phyloP scores from a whole-genome alignment of 2,329 filamentous ascomycete species.

The Apiospora sp. region DNA sequence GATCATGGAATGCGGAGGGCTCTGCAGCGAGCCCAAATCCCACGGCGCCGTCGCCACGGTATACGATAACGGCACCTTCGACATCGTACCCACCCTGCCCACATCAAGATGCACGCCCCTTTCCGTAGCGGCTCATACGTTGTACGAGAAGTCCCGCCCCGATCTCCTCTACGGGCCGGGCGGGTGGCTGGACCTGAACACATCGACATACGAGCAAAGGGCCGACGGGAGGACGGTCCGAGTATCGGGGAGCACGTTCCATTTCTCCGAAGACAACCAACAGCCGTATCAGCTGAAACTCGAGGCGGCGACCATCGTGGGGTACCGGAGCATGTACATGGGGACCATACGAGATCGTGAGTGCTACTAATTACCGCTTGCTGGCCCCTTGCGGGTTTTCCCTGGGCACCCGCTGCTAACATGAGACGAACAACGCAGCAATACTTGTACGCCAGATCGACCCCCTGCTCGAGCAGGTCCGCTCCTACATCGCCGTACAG shows the following conservation, averaged over 20 bases:
- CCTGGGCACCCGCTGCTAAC: neutral
- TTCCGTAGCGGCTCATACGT: conserved; percentile 59
- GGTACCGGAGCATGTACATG: conserved; percentile 55
- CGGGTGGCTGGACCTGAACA: conserved; percentile 52
- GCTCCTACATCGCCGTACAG: conserved; percentile 37
- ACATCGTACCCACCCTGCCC: conserved; percentile 52
- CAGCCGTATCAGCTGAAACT: conserved; percentile 56
- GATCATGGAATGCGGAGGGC: conserved; percentile 60
- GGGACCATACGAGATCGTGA: conserved; percentile 54
- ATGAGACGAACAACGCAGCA: conserved; percentile 33
- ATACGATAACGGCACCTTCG: conserved; percentile 52
- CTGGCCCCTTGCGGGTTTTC: conserved; percentile 15
- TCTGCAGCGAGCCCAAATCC: conserved; percentile 57
- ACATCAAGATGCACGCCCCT: conserved; percentile 53
- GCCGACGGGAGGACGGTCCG: conserved; percentile 48
- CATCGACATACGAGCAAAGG: conserved; percentile 52
- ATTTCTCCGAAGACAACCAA: conserved; percentile 36
- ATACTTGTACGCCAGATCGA: conserved; percentile 53
- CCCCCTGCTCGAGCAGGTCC: conserved; percentile 43
- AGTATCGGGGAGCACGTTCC: conserved; percentile 50
- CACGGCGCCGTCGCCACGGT: conserved; percentile 51
- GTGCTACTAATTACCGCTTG: neutral
- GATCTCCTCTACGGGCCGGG: conserved; percentile 60
- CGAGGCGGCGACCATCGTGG: conserved; percentile 52
- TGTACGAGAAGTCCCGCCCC: conserved; percentile 63